phyloP scores from a whole-genome alignment of 148 eudicot genomes.

The Rhododendron ferrugineum region DNA sequence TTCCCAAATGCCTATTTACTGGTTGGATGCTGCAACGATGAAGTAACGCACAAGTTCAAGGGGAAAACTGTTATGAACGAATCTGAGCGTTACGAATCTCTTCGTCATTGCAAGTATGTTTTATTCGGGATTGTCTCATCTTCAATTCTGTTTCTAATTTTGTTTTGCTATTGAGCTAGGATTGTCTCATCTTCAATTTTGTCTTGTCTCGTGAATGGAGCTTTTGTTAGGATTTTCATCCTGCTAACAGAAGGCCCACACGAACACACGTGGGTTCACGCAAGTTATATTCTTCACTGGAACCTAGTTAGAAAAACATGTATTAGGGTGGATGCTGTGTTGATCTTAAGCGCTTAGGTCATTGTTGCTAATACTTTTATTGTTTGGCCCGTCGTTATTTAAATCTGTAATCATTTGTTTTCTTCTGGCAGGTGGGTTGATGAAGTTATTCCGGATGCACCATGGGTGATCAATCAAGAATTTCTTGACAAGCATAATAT shows the following conservation, averaged over 20 bases:
- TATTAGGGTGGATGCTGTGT: neutral
- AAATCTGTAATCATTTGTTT: neutral
- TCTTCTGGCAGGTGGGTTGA: constrained; percentile 61
- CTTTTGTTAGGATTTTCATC: neutral
- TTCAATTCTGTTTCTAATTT: neutral
- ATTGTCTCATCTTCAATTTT: neutral
- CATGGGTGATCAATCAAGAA: constrained; percentile 61
- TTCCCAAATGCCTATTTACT: constrained; percentile 70
- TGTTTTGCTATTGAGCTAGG: neutral
- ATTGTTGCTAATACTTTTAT: neutral
- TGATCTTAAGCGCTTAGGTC: neutral
- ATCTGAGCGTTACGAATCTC: constrained; percentile 65
- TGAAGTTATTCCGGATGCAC: constrained; percentile 80
- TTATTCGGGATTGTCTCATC: neutral
- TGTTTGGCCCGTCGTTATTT: neutral
- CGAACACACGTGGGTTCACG: neutral
- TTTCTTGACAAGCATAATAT: constrained; percentile 63
- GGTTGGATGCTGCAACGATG: constrained; percentile 75
- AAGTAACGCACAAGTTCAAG: constrained; percentile 53
- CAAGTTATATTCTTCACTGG: neutral
- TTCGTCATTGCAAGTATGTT: constrained; percentile 69
- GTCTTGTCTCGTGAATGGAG: neutral
- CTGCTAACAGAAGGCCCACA: neutral
- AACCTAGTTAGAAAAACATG: neutral
- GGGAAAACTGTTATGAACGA: constrained; percentile 78